Base-by-base conservation (phyloP, 2,329 filamentous ascomycete species). In the Colletotrichum sojae region DNA sequence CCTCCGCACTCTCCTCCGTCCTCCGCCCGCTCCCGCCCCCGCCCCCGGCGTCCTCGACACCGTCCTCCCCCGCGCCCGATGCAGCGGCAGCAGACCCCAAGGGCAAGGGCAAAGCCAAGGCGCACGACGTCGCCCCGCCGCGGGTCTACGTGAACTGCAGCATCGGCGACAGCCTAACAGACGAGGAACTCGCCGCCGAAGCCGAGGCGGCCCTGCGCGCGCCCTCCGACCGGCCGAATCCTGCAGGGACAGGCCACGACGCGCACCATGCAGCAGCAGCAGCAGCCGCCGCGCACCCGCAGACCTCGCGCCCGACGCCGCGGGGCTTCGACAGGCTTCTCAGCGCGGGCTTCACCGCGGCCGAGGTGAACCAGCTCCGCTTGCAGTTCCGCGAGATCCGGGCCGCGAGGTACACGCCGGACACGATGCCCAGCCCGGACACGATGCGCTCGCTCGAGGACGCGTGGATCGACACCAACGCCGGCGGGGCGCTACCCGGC, bases 141-240 rank as follows among this genome's bases (percentile, higher is more conserved):
- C 83, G 92, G 52, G 88, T 97, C 75, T 98, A 97, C 79, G 91
- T 98, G 70, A 97, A 97, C 83, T 98, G 95, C 85, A 95, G 94
- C 72, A 93, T 98, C 67, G 94, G 94, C 63, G 90, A 93, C 78
- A 84, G 88, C 27, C 86, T 98, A 13, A 88, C 91, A 0, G 77
- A 87, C 13, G 77, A 84, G 0, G 94, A 97, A 67, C 87, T 98
- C 22, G 86, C 85, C 1, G 86, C 85, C 15, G 95, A 97, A 82
- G 86, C 88, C 39, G 78, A 81, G 73, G 81, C 81, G 12, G 79
- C 85, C 16, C 76, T 73, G 15, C 79, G 76, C 12, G 73, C 69
- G 18, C 61, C 62, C 5, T 43, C 63, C n/a, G 57, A 65, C 31
- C 16, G 15, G 9, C 66, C 78, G 39, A 20, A 68, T 54, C 60